phyloP scores from a whole-genome alignment of 345 rosid species.

The Eucalyptus curtisii region DNA sequence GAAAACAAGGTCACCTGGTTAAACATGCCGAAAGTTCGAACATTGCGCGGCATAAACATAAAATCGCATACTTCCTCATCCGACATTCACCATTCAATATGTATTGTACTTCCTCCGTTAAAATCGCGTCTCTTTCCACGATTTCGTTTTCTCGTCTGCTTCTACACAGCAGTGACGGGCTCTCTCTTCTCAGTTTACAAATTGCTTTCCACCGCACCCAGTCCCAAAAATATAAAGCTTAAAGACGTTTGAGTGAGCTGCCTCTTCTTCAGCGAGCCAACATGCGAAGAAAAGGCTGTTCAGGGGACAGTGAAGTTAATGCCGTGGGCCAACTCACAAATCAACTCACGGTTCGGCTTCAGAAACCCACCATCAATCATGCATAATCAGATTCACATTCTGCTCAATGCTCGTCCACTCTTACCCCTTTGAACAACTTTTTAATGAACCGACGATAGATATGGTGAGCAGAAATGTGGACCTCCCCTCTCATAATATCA shows the following conservation, averaged over 20 bases:
- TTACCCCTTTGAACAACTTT: background rate
- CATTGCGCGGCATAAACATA: background rate
- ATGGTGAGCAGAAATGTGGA: background rate
- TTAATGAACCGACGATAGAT: background rate
- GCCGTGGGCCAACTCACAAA: background rate
- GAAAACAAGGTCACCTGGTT: background rate
- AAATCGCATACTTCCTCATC: background rate
- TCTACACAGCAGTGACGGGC: background rate
- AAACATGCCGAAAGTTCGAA: background rate
- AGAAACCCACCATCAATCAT: background rate
- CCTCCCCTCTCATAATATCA: background rate
- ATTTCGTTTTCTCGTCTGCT: background rate
- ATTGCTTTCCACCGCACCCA: background rate
- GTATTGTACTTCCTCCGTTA: background rate
- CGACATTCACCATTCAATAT: background rate
- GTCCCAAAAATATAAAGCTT: background rate
- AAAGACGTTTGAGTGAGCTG: background rate
- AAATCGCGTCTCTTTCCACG: background rate
- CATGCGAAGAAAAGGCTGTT: background rate
- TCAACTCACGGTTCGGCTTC: background rate
- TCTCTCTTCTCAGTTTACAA: background rate
- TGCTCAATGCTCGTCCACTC: background rate
- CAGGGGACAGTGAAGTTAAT: background rate
- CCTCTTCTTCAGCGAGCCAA: background rate
- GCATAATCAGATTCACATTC: background rate